Evolutionary conservation across 306 rosid genomes (phyloP).

Genomic region (Macrotyloma uniflorum): DNA sequence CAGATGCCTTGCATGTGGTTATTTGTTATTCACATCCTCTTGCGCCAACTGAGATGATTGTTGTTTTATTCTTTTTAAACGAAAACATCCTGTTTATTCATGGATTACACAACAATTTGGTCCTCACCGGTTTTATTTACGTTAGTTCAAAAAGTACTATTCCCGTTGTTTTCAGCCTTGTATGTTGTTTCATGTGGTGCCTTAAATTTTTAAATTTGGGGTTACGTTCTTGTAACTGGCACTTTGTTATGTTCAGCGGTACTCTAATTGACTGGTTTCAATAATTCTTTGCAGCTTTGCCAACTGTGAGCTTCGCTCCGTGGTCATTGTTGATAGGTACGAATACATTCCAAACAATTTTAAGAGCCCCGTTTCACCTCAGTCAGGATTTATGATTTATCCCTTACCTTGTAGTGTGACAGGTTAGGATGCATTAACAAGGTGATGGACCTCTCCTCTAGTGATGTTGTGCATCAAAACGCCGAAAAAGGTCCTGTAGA

Average conservation of each 20-base stretch:
- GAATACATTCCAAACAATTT: constrained; percentile 16
- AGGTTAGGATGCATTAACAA: constrained; percentile 49
- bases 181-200: not conserved
- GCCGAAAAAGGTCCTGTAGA: constrained; percentile 23
- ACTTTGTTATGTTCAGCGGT: not conserved
- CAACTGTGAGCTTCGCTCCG: constrained; percentile 78
- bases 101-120: not conserved
- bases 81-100: not conserved
- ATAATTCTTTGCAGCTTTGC: constrained; percentile 65
- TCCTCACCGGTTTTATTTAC: not conserved
- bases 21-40: not conserved
- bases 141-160: not conserved
- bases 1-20: constrained; percentile 17
- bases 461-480: constrained; percentile 40
- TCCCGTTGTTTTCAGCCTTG: not conserved
- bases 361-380: not conserved
- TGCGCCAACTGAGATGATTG: not conserved
- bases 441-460: constrained; percentile 43
- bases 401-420: constrained; percentile 48
- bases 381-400: constrained; percentile 11
- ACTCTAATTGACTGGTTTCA: constrained; percentile 3
- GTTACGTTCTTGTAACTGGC: not conserved
- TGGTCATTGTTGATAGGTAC: constrained; percentile 68
- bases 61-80: not conserved
- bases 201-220: not conserved